These are phyloP conservation scores for Sarocladium brachiariae DNA, from an alignment of 2,329 filamentous ascomycete species.

Conservation along the genomic window DNA sequence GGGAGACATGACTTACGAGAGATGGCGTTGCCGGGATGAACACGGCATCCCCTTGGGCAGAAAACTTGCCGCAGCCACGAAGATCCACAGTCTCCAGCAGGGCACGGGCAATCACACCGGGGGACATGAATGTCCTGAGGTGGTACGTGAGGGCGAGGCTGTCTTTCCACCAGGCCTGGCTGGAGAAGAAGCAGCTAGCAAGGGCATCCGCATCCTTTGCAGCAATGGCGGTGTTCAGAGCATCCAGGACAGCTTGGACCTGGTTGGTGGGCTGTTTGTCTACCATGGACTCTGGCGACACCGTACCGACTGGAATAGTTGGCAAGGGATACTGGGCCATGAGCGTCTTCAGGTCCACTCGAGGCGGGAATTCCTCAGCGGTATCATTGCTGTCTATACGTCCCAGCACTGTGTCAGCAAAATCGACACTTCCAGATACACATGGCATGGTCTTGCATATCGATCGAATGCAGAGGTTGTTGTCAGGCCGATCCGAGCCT, in stretches of 20 bases:
- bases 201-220: constrained; percentile 17
- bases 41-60: background rate
- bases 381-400: background rate
- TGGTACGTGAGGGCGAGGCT: constrained; percentile 29
- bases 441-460: too few species aligned
- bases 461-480: too few species aligned
- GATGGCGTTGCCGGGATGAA: constrained; percentile 9
- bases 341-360: constrained; percentile 13
- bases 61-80: constrained; percentile 12
- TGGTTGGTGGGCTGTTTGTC: constrained; percentile 11
- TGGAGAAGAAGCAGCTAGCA: constrained; percentile 21
- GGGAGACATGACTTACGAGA: constrained; percentile 12
- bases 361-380: background rate
- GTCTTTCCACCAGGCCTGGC: constrained; percentile 31
- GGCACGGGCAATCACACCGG: constrained; percentile 17
- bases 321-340: constrained; percentile 21
- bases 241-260: background rate
- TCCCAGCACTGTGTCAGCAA: background rate
- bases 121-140: constrained; percentile 25
- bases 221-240: background rate
- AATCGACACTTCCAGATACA: too few species aligned
- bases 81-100: constrained; percentile 16
- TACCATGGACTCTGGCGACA: constrained; percentile 9
- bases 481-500: too few species aligned
- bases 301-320: constrained; percentile 10